Evolutionary conservation across 2,329 filamentous ascomycete species (phyloP).

Genomic region (Elsinoe necatrix): DNA sequence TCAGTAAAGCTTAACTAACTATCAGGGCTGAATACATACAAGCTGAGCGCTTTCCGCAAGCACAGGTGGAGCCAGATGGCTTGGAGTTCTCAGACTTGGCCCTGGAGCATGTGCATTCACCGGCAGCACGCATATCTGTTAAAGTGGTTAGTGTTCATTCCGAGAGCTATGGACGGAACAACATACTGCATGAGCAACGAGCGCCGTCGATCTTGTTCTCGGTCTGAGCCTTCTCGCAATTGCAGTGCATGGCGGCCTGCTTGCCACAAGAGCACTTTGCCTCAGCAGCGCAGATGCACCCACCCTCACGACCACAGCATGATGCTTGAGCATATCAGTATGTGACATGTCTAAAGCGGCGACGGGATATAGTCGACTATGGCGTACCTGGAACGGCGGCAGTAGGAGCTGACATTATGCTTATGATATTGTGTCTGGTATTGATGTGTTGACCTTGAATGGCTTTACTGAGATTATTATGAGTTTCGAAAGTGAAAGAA

Average conservation of each 20-base stretch:
- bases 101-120: constrained; percentile 73
- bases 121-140: constrained; percentile 61
- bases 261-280: constrained; percentile 81
- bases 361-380: background rate
- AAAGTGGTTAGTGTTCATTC: background rate
- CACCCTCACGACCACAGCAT: constrained; percentile 51
- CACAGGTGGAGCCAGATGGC: constrained; percentile 54
- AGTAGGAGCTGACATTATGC: constrained; percentile 33
- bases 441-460: background rate
- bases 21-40: no score
- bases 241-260: constrained; percentile 77
- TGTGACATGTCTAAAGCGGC: constrained; percentile 29
- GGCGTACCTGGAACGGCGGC: constrained; percentile 37
- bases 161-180: constrained; percentile 1
- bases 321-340: constrained; percentile 37
- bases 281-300: constrained; percentile 45
- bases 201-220: constrained; percentile 70
- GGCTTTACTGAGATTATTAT: no score
- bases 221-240: constrained; percentile 62
- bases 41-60: constrained; percentile 66
- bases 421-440: background rate
- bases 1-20: no score
- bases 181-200: constrained; percentile 71
- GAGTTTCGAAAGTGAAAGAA: background rate
- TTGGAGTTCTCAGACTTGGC: constrained; percentile 60